phyloP scores from a whole-genome alignment of 2,329 filamentous ascomycete species.

The Samsoniella hepiali region DNA sequence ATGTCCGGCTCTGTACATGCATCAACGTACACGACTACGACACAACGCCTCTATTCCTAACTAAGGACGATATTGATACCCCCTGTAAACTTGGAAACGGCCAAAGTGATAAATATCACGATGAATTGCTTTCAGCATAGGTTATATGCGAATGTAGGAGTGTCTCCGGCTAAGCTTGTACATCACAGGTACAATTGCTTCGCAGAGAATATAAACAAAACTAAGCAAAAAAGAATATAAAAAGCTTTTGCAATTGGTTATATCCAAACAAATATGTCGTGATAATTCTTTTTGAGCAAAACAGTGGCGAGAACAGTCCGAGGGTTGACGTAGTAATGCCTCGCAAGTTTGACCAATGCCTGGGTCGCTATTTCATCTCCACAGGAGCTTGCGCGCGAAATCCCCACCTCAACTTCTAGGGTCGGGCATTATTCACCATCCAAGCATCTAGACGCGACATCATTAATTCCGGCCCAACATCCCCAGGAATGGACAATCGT shows the following conservation, averaged over 20 bases:
- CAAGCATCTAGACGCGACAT: neutral
- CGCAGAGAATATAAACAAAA: neutral
- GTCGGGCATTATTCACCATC: neutral
- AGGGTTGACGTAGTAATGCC: neutral
- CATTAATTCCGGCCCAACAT: neutral
- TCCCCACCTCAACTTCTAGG: constrained; percentile 13
- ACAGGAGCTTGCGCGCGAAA: neutral
- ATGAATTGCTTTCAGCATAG: neutral
- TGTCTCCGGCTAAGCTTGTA: neutral
- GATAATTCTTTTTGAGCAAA: neutral
- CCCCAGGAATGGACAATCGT: constrained; percentile 13
- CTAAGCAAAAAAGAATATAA: neutral
- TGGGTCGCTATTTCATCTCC: constrained; percentile 1
- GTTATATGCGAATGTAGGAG: neutral
- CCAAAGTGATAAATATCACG: neutral
- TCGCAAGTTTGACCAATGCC: neutral
- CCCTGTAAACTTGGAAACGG: neutral
- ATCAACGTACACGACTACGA: neutral
- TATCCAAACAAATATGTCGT: too few relatives aligned
- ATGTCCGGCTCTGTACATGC: neutral
- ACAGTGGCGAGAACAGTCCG: neutral
- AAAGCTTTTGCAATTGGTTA: too few relatives aligned
- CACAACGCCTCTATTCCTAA: neutral
- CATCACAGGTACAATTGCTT: neutral
- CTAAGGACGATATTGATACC: neutral